These are phyloP conservation scores for Eimeria praecox DNA, from an alignment of 169 alveolate species.

Conservation along the genomic window DNA sequence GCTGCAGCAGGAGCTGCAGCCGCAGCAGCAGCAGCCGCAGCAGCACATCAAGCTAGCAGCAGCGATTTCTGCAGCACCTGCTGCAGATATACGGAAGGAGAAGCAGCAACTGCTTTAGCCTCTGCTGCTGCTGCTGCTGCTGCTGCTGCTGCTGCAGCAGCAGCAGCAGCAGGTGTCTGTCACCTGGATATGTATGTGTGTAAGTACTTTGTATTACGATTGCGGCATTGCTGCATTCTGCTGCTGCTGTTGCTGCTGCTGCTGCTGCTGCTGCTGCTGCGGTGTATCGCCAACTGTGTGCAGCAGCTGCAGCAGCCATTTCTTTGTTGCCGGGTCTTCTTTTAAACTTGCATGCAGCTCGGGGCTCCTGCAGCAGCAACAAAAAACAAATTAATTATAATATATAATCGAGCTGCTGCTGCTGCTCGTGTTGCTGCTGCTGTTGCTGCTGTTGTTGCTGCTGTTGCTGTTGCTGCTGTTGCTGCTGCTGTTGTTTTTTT, in stretches of 20 bases:
- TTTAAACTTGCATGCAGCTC: conserved; percentile 53
- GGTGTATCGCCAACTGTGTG: conserved; percentile 31
- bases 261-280: too few species aligned
- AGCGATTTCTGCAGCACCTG: neutral
- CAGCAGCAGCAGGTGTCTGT: neutral
- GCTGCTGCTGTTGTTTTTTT: neutral
- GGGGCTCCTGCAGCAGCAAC: conserved; percentile 39
- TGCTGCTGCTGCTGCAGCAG: neutral
- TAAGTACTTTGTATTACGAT: too few species aligned
- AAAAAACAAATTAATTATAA: too few species aligned
- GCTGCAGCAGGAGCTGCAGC: neutral
- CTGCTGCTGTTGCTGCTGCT: too few species aligned
- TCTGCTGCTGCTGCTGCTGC: conserved; percentile 15
- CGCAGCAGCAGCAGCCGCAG: too few species aligned
- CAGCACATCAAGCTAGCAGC: too few species aligned
- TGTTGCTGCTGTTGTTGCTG: neutral
- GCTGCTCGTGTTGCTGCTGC: neutral
- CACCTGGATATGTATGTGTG: too few species aligned
- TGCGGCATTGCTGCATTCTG: neutral
- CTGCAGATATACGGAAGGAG: neutral
- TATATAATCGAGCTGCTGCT: too few species aligned
- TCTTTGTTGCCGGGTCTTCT: conserved; percentile 71
- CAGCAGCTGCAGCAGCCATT: conserved; percentile 76
- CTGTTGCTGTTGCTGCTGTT: neutral
- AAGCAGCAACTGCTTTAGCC: neutral